phyloP scores from a whole-genome alignment of 2,329 filamentous ascomycete genomes.

The Penicillium sp. region DNA sequence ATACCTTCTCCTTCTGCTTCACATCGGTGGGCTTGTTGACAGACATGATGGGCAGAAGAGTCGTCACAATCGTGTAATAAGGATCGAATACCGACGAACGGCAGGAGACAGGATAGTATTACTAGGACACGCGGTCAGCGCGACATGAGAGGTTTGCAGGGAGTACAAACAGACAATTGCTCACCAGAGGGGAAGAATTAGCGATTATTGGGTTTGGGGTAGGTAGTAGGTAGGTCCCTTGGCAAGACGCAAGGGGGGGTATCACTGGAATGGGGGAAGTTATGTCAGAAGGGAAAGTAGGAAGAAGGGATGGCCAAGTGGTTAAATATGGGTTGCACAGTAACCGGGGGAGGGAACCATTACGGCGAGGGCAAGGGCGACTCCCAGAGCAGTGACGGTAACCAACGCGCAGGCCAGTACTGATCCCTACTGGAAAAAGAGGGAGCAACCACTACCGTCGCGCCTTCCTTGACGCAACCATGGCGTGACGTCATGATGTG shows the following conservation, averaged over 20 bases:
- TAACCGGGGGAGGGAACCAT: no score
- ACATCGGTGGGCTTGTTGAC: conserved; percentile 77
- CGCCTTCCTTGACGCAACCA: no score
- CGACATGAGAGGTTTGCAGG: conserved; percentile 12
- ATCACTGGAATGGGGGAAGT: conserved; percentile 28
- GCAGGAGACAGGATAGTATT: conserved; percentile 10
- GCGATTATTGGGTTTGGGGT: not conserved
- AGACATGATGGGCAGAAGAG: conserved; percentile 32
- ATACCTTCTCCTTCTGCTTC: conserved; percentile 74
- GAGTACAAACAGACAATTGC: conserved; percentile 14
- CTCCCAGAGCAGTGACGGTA: not conserved
- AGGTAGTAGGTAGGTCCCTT: conserved; percentile 3
- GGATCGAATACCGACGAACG: not conserved
- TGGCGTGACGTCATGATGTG: no score
- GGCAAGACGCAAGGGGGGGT: conserved; percentile 23
- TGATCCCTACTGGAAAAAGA: conserved; percentile 8
- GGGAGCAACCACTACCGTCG: no score
- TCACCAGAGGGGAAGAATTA: conserved; percentile 4
- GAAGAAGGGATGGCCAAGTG: conserved; percentile 21
- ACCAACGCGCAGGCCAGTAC: no score
- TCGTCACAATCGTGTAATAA: conserved; percentile 12
- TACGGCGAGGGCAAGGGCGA: no score
- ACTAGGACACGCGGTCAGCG: conserved; percentile 15
- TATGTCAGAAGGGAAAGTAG: conserved; percentile 5
- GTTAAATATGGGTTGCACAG: not conserved